Evolutionary conservation across 2,329 filamentous ascomycete genomes (phyloP).

Genomic region (Ilyonectria mors-panacis): DNA sequence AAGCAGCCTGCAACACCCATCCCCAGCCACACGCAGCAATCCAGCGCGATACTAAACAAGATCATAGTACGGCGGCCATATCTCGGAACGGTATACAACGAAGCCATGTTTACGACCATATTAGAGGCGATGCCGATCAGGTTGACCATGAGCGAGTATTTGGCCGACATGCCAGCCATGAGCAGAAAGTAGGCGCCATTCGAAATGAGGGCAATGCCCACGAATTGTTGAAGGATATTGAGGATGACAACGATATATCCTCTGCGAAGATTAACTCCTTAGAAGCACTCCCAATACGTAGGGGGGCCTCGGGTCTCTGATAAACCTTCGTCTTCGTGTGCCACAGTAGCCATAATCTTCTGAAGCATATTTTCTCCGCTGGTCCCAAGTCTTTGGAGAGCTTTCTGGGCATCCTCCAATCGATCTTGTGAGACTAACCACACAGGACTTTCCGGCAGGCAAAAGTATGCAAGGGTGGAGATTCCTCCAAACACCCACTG

Average conservation of each 20-base stretch:
- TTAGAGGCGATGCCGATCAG: conserved; percentile 12
- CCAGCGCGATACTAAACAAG: not conserved
- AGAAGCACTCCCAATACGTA: conserved; percentile 5
- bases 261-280: not conserved
- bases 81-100: conserved; percentile 5
- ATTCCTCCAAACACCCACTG: conserved; percentile 12
- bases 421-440: conserved; percentile 1
- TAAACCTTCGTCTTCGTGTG: not conserved
- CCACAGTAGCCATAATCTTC: not conserved
- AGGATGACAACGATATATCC: not conserved
- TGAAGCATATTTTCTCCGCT: not conserved
- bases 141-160: not conserved
- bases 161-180: conserved; percentile 6
- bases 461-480: not conserved
- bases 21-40: not conserved
- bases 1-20: conserved; percentile 14
- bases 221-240: conserved; percentile 10
- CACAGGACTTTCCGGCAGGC: conserved; percentile 13
- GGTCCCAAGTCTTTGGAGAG: not conserved
- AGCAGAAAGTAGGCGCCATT: conserved; percentile 16
- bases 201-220: not conserved
- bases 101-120: conserved; percentile 2
- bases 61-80: conserved; percentile 9
- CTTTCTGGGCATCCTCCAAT: not conserved
- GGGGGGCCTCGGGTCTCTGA: not conserved